Evolutionary conservation across 371 early-diverging fungal genomes (phyloP), one percentile per base, ranked within the genome.

Genomic region (Quaeritorhiza haematococci): DNA sequence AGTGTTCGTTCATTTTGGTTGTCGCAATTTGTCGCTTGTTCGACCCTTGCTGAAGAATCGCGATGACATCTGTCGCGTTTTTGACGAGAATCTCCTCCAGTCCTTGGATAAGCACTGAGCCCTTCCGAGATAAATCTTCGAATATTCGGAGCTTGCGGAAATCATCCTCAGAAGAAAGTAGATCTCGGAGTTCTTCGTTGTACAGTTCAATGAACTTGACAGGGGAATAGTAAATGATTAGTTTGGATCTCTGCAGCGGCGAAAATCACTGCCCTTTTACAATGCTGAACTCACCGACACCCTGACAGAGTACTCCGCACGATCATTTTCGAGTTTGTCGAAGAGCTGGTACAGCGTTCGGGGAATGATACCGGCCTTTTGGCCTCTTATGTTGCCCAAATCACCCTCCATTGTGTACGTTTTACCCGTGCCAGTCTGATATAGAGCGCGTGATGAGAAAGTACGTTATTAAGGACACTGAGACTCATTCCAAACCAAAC

Each of bases 381-480:
- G 61, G 23, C 75, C 68, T 13, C 62, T 48, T 7, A 53, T 49
- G 19, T 55, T 55, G 1, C 76, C 72, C 17, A 91, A 70, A 35
- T 79, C 75, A 30, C 82, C 85, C 51, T 90, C 86, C 98, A 99
- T 98, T 6, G 99, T 99, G 66, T 92, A 94, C 4, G 99, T 99
- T 76, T 99, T 99, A 50, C 96, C 96, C 0, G 94, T 91, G 30
- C 94, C 94, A 0, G 94, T 96, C 69, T 93, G 89, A 3, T 91
- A 48, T 63, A 43, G 26, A 30, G 19, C 29, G 23, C 23, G 13
- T 42, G 21, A n/a, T 15, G 49, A 48, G 17, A 28, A 34, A 13
- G n/a, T n/a, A 10, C 10, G 46, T 23, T 7, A 45, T 45, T 45
- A 21, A 21, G 10, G 7, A 45, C 10, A 21, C 23, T 21, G n/a